Evolutionary conservation across 257 asterid genomes (phyloP).

Genomic region (Prunella vulgaris): DNA sequence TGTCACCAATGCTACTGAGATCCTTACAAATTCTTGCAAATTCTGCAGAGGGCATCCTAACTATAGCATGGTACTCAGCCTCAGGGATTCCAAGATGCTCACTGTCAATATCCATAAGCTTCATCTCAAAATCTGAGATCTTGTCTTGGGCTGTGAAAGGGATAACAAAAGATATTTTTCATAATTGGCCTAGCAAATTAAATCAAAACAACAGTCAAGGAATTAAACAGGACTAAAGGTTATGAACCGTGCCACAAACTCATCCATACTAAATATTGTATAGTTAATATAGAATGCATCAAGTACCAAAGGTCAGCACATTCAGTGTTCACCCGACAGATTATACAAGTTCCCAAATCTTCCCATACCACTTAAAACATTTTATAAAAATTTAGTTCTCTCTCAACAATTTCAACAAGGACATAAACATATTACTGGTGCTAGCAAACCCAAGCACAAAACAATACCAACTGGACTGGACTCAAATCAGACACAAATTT

Average conservation of each 20-base stretch:
- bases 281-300: not conserved
- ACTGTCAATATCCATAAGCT: constrained; percentile 67
- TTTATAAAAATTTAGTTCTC: not conserved
- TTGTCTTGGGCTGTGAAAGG: constrained; percentile 46
- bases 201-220: not conserved
- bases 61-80: constrained; percentile 63
- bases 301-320: not conserved
- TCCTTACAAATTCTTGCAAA: constrained; percentile 59
- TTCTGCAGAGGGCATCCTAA: constrained; percentile 61
- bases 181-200: not conserved
- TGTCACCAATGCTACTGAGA: constrained; percentile 63
- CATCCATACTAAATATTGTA: too few relatives aligned
- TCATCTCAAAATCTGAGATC: constrained; percentile 66
- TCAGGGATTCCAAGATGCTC: constrained; percentile 68
- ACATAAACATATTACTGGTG: not conserved
- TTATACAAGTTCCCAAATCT: not conserved
- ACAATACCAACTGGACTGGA: not conserved
- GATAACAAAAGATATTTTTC: not conserved
- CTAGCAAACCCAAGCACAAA: not conserved
- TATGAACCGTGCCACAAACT: not conserved
- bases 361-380: not conserved
- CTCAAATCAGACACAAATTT: not conserved
- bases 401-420: not conserved
- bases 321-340: not conserved
- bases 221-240: not conserved